Evolutionary conservation across 2,329 filamentous ascomycete species (phyloP).

Genomic region (Diplodia intermedia): DNA sequence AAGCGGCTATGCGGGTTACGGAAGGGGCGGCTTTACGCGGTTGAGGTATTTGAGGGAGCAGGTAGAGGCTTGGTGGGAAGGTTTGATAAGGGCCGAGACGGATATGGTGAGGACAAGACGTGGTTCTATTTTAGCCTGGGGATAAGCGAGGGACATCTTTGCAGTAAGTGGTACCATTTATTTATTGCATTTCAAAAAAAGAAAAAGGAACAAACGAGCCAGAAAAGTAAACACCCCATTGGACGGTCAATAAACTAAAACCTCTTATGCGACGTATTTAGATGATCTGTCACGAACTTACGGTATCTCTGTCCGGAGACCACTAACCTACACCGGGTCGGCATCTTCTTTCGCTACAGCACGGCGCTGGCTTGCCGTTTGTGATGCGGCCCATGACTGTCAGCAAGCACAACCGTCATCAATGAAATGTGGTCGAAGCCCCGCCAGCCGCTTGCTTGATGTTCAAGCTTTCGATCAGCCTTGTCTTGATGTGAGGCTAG

Average conservation of each 20-base stretch:
- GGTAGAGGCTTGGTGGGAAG: constrained; percentile 6
- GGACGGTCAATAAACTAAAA: too few relatives aligned
- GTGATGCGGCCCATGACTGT: constrained; percentile 8
- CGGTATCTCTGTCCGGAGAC: not conserved
- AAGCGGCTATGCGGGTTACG: not conserved
- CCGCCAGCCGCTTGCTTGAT: constrained; percentile 8
- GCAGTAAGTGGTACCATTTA: not conserved
- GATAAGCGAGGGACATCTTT: not conserved
- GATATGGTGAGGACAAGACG: not conserved
- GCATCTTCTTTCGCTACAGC: not conserved
- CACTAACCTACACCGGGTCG: constrained; percentile 5
- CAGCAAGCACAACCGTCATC: not conserved
- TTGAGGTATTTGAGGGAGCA: constrained; percentile 5
- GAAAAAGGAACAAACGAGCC: too few relatives aligned
- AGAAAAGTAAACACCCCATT: too few relatives aligned
- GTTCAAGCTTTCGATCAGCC: not conserved
- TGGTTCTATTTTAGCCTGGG: not conserved
- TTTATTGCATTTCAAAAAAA: too few relatives aligned
- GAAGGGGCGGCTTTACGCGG: not conserved
- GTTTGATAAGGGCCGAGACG: not conserved
- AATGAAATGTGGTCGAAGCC: not conserved
- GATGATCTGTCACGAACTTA: not conserved
- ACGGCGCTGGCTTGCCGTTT: not conserved
- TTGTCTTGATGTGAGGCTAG: not conserved
- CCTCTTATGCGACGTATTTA: not conserved